Evolutionary conservation across 176 grass and related monocot genomes (phyloP), one percentile per base, ranked within the genome.

Genomic region (Phragmites australis): DNA sequence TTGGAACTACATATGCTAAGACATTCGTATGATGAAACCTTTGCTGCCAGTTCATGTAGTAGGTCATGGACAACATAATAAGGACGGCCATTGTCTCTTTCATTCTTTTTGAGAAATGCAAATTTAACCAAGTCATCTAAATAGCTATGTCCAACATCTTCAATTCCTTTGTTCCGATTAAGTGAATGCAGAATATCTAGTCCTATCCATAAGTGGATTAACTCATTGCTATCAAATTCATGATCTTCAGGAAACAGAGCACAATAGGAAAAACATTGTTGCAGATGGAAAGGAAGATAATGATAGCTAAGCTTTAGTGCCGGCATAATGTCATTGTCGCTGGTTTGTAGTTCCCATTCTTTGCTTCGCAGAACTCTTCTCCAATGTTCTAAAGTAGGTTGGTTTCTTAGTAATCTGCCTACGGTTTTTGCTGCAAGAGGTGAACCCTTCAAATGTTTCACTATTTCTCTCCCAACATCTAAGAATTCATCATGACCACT

Each of bases 371-470:
- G 52, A 73, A 86, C 65, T 63, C 3, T 62, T 17, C 0, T 61
- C 83, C 75, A 86, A 16, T 86, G 43, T 2, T 49, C 13, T 1
- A 13, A 45, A 44, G 14, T 37, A 37, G 62, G 67, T 0, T 73
- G 66, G 8, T 17, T 42, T 41, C 57, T 86, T 34, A 86, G 25
- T 68, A 86, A 71, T 53, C 43, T 66, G 4, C 83, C 83, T 3
- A 86, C 83, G 3, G 65, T 80, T 80, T 86, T 86, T 64, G 61
- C 83, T 9, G 41, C 75, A n/a, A 80, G 58, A 70, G 83, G 83
- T 1, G 15, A 72, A 0, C 63, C 57, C 49, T 77, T 70, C 17
- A 86, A 18, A 30, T 53, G 65, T 0, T 26, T 2, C 26, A 59
- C 43, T 39, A 86, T 85, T 15, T 85, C 0, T 5, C 30, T 1